Evolutionary conservation across 78 protist species (phyloP).

Genomic region (Trichosphaerium sp.): DNA sequence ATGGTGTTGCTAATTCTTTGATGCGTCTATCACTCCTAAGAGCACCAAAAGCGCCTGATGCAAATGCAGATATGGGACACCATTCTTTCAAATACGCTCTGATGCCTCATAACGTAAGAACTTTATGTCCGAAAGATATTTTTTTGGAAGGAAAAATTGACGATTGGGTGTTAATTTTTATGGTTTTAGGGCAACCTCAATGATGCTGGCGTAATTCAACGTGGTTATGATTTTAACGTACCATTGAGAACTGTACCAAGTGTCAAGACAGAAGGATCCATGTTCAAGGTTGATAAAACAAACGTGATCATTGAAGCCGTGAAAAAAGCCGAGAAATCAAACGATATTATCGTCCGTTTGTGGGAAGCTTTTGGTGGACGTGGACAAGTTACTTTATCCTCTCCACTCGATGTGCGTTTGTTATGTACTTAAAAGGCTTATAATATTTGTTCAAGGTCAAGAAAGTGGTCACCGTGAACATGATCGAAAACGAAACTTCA

Average conservation of each 20-base stretch:
- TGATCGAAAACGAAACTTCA: too few relatives aligned
- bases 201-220: constrained; percentile 8
- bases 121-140: not conserved
- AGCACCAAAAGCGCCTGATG: constrained; percentile 71
- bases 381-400: too few relatives aligned
- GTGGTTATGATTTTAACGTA: constrained; percentile 10
- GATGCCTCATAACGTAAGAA: constrained; percentile 43
- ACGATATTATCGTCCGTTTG: constrained; percentile 25
- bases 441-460: too few relatives aligned
- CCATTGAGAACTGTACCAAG: not conserved
- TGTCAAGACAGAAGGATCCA: not conserved
- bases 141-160: not conserved
- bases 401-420: too few relatives aligned
- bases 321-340: constrained; percentile 33
- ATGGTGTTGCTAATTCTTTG: constrained; percentile 4
- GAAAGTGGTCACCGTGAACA: too few relatives aligned
- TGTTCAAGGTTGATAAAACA: constrained; percentile 4
- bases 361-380: constrained; percentile 42
- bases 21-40: constrained; percentile 54
- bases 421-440: too few relatives aligned
- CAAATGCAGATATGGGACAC: constrained; percentile 55
- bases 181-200: constrained; percentile 6
- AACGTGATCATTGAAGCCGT: constrained; percentile 27
- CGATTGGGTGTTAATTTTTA: not conserved
- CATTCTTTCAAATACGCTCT: constrained; percentile 62